Percentiles rank a stretch among this genome's conserved stretches.
phyloP scores from a whole-genome alignment of 1,284 basidiomycete species.

The Tilletia walkeri region DNA sequence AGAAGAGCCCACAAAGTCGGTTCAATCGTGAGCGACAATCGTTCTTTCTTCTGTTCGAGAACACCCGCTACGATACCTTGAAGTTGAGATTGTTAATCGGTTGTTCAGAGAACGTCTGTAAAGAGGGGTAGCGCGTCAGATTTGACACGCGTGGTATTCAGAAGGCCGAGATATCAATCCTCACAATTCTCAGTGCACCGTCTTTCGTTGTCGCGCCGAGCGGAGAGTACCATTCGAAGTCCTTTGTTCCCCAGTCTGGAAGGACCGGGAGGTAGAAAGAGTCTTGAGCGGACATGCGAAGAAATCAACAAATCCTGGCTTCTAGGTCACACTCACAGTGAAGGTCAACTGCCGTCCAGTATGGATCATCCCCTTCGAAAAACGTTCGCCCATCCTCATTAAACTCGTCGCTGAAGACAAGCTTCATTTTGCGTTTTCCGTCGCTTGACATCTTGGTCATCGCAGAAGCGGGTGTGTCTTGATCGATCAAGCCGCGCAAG shows the following conservation, averaged over 20 bases:
- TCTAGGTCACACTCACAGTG: slow-evolving; percentile 67
- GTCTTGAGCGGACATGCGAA: background rate
- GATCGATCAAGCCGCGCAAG: slow-evolving; percentile 32
- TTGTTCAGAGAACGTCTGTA: slow-evolving; percentile 57
- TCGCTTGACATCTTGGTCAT: slow-evolving; percentile 28
- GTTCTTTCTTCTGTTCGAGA: slow-evolving; percentile 58
- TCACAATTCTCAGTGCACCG: slow-evolving; percentile 71
- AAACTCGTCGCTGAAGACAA: slow-evolving; percentile 73
- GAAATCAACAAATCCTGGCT: background rate
- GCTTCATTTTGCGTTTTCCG: slow-evolving; percentile 49
- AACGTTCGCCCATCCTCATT: slow-evolving; percentile 69
- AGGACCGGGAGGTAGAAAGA: background rate
- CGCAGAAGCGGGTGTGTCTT: slow-evolving; percentile 38
- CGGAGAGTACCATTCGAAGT: slow-evolving; percentile 67
- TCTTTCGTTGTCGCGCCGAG: slow-evolving; percentile 72
- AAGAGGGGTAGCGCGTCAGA: background rate
- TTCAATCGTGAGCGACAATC: slow-evolving; percentile 31
- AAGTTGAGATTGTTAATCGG: slow-evolving; percentile 48
- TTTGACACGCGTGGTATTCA: no score
- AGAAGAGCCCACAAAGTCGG: no score
- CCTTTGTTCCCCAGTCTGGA: background rate
- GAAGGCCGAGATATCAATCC: no score
- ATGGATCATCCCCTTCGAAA: slow-evolving; percentile 54
- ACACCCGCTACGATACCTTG: slow-evolving; percentile 67
- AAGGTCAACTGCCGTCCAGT: slow-evolving; percentile 50